These are phyloP conservation scores for Peterozyma xylosa DNA, from an alignment of 805 yeast species.

Conservation along the genomic window DNA sequence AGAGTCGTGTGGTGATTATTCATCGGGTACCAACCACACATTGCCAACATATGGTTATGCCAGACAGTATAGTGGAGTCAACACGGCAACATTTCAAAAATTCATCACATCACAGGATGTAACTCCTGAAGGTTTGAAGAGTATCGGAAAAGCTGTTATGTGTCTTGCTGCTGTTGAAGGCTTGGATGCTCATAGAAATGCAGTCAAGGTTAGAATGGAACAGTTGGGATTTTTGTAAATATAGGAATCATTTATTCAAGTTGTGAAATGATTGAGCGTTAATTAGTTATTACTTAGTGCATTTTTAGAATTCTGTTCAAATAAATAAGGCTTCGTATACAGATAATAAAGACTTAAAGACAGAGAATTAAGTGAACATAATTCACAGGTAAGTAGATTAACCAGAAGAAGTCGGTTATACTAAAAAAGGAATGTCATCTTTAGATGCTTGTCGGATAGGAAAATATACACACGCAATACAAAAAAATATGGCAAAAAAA, in stretches of 20 bases:
- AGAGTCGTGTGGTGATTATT: conserved; percentile 97
- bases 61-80: conserved; percentile 94
- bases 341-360: too few species aligned
- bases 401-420: too few species aligned
- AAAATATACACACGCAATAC: background rate
- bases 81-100: conserved; percentile 92
- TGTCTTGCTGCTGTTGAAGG: conserved; percentile 95
- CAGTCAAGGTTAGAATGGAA: conserved; percentile 90
- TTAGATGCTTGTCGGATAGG: too few species aligned
- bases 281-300: too few species aligned
- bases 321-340: too few species aligned
- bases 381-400: too few species aligned
- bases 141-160: conserved; percentile 96
- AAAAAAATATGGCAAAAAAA: background rate
- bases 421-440: too few species aligned
- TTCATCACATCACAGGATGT: conserved; percentile 92
- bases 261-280: too few species aligned
- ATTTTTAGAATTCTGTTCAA: too few species aligned
- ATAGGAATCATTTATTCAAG: background rate
- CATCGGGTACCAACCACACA: conserved; percentile 97
- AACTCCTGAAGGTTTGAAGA: conserved; percentile 73
- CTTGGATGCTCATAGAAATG: conserved; percentile 93
- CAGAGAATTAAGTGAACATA: too few species aligned
- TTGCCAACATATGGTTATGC: conserved; percentile 98
- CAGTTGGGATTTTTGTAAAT: conserved; percentile 51